Base-by-base conservation (phyloP, 306 rosid genomes). In the Potentilla sterilis region DNA sequence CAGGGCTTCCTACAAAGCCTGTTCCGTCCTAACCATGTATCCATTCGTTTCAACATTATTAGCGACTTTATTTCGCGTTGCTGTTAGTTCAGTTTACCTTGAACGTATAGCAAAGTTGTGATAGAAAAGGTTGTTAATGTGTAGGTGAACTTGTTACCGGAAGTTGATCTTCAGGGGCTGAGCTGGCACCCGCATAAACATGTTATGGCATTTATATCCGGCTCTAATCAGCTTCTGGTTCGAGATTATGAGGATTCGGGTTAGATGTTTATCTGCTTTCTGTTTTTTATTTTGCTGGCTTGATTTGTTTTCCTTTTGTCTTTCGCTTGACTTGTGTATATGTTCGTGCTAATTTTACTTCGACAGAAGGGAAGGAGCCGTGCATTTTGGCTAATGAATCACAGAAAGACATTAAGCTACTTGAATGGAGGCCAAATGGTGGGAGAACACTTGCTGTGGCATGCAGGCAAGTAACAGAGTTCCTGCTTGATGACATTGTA, bases 351-450 rank as follows among this genome's bases (percentile, higher is more conserved):
- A n/a, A n/a, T n/a, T n/a, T n/a, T n/a, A n/a, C n/a, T n/a, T n/a
- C n/a, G n/a, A n/a, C n/a, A n/a, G n/a, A n/a, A n/a, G n/a, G n/a
- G n/a, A n/a, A n/a, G n/a, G n/a, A n/a, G n/a, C n/a, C n/a, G n/a
- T n/a, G n/a, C n/a, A n/a, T n/a, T n/a, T n/a, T n/a, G n/a, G n/a
- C n/a, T n/a, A n/a, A n/a, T n/a, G n/a, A 94, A 75, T 85, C 15
- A 1, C 35, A 92, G 78, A 84, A 87, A 77, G 90, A 86, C 59
- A 90, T 91, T 65, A 87, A 79, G 81, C 89, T 90, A 49, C 89
- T 94, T 10, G 90, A 94, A 84, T 94, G 98, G 98, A 90, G 98
- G 84, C 97, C 97, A 89, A 85, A 91, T 75, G 90, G 94, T n/a
- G 98, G 98, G 72, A 84, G 96, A 85, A 87, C 86, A 83, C 86